phyloP scores from a whole-genome alignment of 805 yeast genomes.

The Zygosaccharomyces pseudorouxii region DNA sequence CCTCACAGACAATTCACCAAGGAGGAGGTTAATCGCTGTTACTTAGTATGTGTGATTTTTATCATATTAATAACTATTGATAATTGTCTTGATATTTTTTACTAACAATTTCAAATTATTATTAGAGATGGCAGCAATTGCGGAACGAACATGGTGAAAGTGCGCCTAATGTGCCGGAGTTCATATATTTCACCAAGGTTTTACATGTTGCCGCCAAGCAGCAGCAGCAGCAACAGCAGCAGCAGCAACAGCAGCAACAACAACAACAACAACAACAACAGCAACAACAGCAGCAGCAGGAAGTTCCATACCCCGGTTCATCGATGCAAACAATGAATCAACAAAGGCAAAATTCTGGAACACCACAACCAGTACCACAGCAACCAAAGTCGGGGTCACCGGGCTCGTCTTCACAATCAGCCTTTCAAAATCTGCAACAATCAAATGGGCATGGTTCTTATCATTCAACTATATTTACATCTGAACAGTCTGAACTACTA shows the following conservation, averaged over 20 bases:
- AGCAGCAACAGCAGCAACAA: slow-evolving; percentile 18
- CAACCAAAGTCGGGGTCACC: not conserved
- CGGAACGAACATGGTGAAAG: slow-evolving; percentile 36
- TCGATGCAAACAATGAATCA: slow-evolving; percentile 8
- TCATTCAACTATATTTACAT: slow-evolving; percentile 22
- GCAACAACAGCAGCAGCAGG: slow-evolving; percentile 10
- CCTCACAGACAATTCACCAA: slow-evolving; percentile 33
- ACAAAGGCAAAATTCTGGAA: slow-evolving; percentile 5
- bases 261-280: slow-evolving; percentile 13
- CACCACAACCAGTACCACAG: not conserved
- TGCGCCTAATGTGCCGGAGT: slow-evolving; percentile 34
- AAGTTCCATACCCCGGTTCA: slow-evolving; percentile 5
- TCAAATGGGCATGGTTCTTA: slow-evolving; percentile 5
- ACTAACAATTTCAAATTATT: slow-evolving; percentile 7
- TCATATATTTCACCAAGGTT: slow-evolving; percentile 34
- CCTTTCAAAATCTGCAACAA: not conserved
- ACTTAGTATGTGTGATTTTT: slow-evolving; percentile 18
- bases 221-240: slow-evolving; percentile 30
- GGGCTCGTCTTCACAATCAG: not conserved
- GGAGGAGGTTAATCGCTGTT: slow-evolving; percentile 37
- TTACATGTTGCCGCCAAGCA: slow-evolving; percentile 35
- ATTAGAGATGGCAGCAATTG: slow-evolving; percentile 35
- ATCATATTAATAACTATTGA: not conserved
- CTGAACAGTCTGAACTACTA: slow-evolving; percentile 31
- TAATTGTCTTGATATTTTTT: not conserved